phyloP scores from a whole-genome alignment of 106 monocot species.

The Phalaenopsis aphrodite region DNA sequence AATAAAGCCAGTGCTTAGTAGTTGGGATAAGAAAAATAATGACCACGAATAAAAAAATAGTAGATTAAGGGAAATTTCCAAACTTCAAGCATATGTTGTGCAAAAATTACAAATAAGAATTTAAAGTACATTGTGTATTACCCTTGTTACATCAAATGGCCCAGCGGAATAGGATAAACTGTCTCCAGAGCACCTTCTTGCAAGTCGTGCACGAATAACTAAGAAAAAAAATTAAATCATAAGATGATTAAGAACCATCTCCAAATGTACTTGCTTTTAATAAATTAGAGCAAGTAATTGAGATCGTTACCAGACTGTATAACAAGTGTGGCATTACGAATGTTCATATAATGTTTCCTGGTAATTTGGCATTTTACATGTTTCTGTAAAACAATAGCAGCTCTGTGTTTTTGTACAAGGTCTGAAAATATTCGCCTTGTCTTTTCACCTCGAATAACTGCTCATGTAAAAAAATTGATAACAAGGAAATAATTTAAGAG shows the following conservation, averaged over 20 bases:
- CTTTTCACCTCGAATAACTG: slow-evolving; percentile 75
- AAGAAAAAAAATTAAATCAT: slow-evolving; percentile 3
- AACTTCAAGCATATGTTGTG: not conserved
- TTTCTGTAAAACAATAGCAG: slow-evolving; percentile 64
- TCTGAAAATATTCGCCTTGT: slow-evolving; percentile 35
- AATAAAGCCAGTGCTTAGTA: too few relatives aligned
- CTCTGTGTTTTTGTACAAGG: slow-evolving; percentile 42
- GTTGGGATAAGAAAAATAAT: too few relatives aligned
- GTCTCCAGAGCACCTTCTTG: slow-evolving; percentile 66
- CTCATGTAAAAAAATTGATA: not conserved
- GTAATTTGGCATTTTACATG: slow-evolving; percentile 33
- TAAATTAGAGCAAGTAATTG: not conserved
- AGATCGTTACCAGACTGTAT: slow-evolving; percentile 76
- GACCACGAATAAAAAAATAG: too few relatives aligned
- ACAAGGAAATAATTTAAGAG: not conserved
- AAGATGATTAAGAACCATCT: not conserved
- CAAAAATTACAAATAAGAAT: too few relatives aligned
- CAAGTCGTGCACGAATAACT: slow-evolving; percentile 83
- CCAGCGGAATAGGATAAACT: slow-evolving; percentile 16
- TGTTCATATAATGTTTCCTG: slow-evolving; percentile 46
- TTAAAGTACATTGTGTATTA: slow-evolving; percentile 10
- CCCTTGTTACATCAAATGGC: slow-evolving; percentile 33
- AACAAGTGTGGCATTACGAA: slow-evolving; percentile 51
- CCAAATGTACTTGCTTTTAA: not conserved
- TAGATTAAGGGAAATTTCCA: not conserved